Evolutionary conservation across 2,329 filamentous ascomycete species (phyloP), one percentile per base, ranked within the genome.

Genomic region (Beauveria varroae): DNA sequence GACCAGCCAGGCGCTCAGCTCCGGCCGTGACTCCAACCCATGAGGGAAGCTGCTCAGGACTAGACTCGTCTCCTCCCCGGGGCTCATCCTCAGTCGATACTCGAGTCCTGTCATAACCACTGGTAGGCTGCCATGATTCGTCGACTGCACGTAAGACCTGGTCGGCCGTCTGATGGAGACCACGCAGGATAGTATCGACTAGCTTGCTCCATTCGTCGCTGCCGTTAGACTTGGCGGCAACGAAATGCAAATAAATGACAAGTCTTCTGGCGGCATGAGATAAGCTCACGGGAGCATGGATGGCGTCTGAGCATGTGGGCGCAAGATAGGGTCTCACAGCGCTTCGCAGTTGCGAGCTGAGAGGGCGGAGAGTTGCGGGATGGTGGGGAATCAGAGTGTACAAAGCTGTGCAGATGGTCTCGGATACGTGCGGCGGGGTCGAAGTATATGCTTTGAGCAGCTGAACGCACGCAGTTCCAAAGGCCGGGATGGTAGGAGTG

Each of bases 11-110:
- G 59, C 91, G 83, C 69, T 91, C 85, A 18, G 84, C 77, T 7
- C 93, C 93, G 24, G 87, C 83, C 64, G 83, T 80, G n/a, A 96
- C 76, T 10, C 92, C 91, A 14, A 76, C 79, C 93, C 93, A 97
- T 0, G 75, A 66, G 1, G 85, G 82, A n/a, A 96, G 75, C 46
- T 81, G 77, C 14, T 82, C 80, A 6, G 70, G 62, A 2, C 74
- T 70, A 34, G 74, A 57, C 18, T 44, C 71, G 46, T 76, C 73
- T 16, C 81, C 82, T 3, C 82, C 81, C 8, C 69, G 67, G 0
- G 81, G 78, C 24, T 80, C 79, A 6, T 72, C 71, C 20, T 81
- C 78, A 14, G 78, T 71, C 59, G 79, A 74, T 40, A 81, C 73
- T 3, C 67, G 67, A 56, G 79, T 72, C 49, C 73, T 71, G 10